Evolutionary conservation across 2,329 filamentous ascomycete genomes (phyloP).

Genomic region (Ploettnerulaceae sp.): DNA sequence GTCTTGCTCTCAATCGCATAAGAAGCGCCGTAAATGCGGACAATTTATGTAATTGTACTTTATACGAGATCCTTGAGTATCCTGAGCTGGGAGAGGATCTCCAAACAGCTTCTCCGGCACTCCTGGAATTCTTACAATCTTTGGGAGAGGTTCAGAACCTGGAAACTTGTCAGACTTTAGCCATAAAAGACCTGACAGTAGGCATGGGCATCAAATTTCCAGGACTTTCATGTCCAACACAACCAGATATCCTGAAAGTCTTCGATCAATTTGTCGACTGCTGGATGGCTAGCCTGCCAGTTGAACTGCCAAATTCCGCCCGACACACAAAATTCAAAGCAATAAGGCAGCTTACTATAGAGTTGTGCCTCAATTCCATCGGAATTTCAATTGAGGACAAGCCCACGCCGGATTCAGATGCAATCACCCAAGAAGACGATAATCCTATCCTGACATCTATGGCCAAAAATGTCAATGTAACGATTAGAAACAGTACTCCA

Average conservation of each 20-base stretch:
- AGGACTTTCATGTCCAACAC: neutral
- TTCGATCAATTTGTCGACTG: slow-evolving; percentile 30
- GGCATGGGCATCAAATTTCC: slow-evolving; percentile 15
- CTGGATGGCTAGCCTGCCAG: slow-evolving; percentile 31
- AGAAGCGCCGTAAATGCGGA: slow-evolving; percentile 14
- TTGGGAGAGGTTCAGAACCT: slow-evolving; percentile 15
- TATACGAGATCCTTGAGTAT: neutral
- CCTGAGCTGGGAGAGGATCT: slow-evolving; percentile 19
- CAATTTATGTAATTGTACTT: neutral
- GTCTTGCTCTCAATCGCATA: slow-evolving; percentile 11
- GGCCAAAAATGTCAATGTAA: slow-evolving; percentile 10
- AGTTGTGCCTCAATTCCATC: slow-evolving; percentile 31
- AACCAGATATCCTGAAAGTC: slow-evolving; percentile 24
- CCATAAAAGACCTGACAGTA: slow-evolving; percentile 21
- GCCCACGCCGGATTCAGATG: slow-evolving; percentile 2
- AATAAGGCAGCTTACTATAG: slow-evolving; percentile 28
- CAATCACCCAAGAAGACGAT: slow-evolving; percentile 2
- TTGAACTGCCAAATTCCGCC: slow-evolving; percentile 20
- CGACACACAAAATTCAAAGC: slow-evolving; percentile 30
- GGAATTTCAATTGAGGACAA: slow-evolving; percentile 25
- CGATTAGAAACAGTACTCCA: slow-evolving; percentile 21
- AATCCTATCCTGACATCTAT: neutral
- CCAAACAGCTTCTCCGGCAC: slow-evolving; percentile 20
- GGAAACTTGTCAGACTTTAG: slow-evolving; percentile 15
- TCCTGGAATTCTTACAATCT: slow-evolving; percentile 24